phyloP scores from a whole-genome alignment of 2,329 filamentous ascomycete species.

The Sporothrix schenckii region DNA sequence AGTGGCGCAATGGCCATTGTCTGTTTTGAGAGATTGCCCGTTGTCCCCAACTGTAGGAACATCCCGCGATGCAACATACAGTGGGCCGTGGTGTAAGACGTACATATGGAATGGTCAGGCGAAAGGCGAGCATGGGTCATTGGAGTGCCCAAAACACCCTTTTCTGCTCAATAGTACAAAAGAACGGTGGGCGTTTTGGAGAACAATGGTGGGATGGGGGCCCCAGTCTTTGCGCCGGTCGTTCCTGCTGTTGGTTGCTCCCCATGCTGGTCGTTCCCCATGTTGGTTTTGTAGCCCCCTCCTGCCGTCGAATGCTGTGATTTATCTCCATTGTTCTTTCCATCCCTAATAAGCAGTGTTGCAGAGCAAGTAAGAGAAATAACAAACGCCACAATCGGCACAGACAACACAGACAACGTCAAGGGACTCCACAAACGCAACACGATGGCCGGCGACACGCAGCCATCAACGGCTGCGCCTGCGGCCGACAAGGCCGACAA shows the following conservation, averaged over 20 bases:
- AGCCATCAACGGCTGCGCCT: background rate
- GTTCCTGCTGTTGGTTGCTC: background rate
- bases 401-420: too few species aligned
- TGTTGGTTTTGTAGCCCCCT: conserved; percentile 5
- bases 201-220: conserved; percentile 11
- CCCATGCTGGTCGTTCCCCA: too few species aligned
- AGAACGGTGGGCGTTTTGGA: background rate
- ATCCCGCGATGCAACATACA: background rate
- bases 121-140: too few species aligned
- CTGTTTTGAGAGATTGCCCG: background rate
- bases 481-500: background rate
- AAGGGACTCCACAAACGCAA: background rate
- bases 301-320: background rate
- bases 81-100: background rate
- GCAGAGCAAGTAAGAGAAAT: too few species aligned
- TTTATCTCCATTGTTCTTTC: background rate
- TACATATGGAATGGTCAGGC: background rate
- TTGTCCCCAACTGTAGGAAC: background rate
- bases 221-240: conserved; percentile 1
- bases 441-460: background rate
- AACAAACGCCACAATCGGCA: too few species aligned
- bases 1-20: background rate
- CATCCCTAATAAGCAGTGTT: background rate
- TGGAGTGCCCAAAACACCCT: too few species aligned
- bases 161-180: too few species aligned